phyloP scores from a whole-genome alignment of 208 protist species.

The Leishmania arabica region DNA sequence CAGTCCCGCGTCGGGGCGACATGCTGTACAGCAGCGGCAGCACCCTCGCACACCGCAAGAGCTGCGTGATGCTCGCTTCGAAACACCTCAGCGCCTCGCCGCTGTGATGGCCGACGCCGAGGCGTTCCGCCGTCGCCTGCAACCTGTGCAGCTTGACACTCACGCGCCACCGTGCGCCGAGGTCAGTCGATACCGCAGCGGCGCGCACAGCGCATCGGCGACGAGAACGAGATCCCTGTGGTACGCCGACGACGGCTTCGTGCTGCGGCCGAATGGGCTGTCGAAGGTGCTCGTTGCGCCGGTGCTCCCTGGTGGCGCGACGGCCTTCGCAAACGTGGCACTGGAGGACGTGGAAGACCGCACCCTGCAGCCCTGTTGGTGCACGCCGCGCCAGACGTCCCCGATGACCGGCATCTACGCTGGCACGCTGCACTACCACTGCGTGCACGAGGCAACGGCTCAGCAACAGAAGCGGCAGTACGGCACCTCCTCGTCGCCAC shows the following conservation, averaged over 20 bases:
- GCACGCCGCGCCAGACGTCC: slow-evolving; percentile 60
- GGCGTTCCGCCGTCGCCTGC: slow-evolving; percentile 26
- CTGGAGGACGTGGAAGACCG: slow-evolving; percentile 28
- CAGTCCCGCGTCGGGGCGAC: neutral
- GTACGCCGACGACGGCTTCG: slow-evolving; percentile 26
- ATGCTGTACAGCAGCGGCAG: neutral
- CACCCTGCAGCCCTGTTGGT: slow-evolving; percentile 77
- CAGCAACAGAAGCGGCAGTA: slow-evolving; percentile 10
- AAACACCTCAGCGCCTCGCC: slow-evolving; percentile 25
- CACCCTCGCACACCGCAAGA: slow-evolving; percentile 19
- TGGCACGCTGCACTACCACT: slow-evolving; percentile 86
- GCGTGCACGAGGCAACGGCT: slow-evolving; percentile 45
- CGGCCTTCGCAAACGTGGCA: slow-evolving; percentile 10
- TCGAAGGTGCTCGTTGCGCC: slow-evolving; percentile 26
- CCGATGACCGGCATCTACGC: slow-evolving; percentile 40
- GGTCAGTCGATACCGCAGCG: slow-evolving; percentile 11
- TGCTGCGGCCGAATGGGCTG: slow-evolving; percentile 26
- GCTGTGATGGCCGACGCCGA: slow-evolving; percentile 31
- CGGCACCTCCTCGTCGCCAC: slow-evolving; percentile 4
- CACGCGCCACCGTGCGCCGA: slow-evolving; percentile 24
- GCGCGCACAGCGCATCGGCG: slow-evolving; percentile 14
- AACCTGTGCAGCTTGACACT: slow-evolving; percentile 18
- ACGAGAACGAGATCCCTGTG: slow-evolving; percentile 3
- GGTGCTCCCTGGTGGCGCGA: slow-evolving; percentile 6
- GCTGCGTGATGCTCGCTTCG: slow-evolving; percentile 24